Percentiles rank a stretch among this genome's conserved stretches.
Conservation (phyloP, 768 basidiomycete genomes). For the Lactifluus volemus region DNA sequence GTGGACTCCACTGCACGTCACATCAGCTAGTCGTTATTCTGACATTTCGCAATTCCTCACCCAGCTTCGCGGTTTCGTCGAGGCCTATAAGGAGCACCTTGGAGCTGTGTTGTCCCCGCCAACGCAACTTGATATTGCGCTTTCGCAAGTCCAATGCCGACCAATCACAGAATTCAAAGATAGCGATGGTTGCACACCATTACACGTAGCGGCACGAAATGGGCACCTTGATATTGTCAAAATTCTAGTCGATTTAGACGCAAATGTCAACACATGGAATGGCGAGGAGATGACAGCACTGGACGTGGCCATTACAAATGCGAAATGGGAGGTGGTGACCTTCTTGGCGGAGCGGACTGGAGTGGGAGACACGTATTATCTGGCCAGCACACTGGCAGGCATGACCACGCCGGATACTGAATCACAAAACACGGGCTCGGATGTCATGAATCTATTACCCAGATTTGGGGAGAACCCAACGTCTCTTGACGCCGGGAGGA, state of each 20-base stretch:
- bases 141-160: too few species aligned
- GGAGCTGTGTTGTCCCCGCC: too few species aligned
- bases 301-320: background rate
- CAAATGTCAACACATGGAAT: background rate
- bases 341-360: background rate
- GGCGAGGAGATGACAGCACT: background rate
- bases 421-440: too few species aligned
- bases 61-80: background rate
- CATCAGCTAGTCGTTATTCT: background rate
- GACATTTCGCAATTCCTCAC: background rate
- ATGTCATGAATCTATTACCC: too few species aligned
- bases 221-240: background rate
- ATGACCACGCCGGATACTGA: too few species aligned
- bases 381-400: too few species aligned
- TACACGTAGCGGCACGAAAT: background rate
- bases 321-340: background rate
- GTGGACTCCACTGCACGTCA: background rate
- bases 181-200: background rate
- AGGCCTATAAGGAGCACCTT: too few species aligned
- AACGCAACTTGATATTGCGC: too few species aligned
- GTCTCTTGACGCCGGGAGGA: background rate
- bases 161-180: background rate
- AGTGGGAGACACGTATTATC: too few species aligned
- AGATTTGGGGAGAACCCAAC: too few species aligned
- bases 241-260: background rate